These are phyloP conservation scores for Trapa bicornis DNA, from an alignment of 345 rosid genomes.

Conservation along the genomic window DNA sequence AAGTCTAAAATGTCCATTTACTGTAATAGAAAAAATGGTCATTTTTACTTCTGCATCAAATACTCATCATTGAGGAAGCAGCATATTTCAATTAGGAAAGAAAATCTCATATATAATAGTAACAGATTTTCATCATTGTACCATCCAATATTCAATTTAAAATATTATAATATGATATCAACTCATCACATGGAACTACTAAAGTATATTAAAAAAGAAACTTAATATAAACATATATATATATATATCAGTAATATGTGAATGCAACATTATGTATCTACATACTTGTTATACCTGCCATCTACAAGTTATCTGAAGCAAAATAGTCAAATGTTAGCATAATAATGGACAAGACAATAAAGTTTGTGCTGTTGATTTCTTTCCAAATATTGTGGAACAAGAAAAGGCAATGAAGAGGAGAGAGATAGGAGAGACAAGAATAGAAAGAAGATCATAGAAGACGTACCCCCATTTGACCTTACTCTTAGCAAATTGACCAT, in stretches of 20 bases:
- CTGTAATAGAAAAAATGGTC: too few relatives aligned
- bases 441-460: neutral
- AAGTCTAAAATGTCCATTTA: neutral
- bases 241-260: too few relatives aligned
- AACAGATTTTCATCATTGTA: neutral
- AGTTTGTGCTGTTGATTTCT: neutral
- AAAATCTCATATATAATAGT: neutral
- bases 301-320: too few relatives aligned
- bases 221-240: too few relatives aligned
- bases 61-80: neutral
- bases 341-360: too few relatives aligned
- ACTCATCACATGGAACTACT: neutral
- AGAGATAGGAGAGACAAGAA: neutral
- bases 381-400: neutral
- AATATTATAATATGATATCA: neutral
- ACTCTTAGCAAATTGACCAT: slow-evolving; percentile 83
- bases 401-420: neutral
- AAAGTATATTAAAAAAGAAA: neutral
- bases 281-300: neutral
- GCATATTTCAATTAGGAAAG: neutral
- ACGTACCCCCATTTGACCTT: slow-evolving; percentile 64
- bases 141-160: neutral
- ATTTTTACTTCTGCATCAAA: neutral
- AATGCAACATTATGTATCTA: too few relatives aligned
- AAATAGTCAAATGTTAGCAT: too few relatives aligned